Conservation (phyloP, 257 asterid genomes). For the Ehretia macrophylla region DNA sequence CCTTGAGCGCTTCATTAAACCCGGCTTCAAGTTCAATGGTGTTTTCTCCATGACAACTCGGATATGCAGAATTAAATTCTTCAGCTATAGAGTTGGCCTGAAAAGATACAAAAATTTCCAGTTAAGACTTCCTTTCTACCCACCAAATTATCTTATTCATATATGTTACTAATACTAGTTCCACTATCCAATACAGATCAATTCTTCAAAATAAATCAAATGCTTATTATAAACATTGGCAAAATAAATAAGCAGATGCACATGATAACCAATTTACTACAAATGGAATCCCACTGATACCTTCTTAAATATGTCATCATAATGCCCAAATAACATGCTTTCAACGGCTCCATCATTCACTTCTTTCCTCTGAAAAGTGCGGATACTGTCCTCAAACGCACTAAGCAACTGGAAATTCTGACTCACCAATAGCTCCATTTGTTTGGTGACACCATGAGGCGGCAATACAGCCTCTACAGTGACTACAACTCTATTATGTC, state of each 20-base stretch:
- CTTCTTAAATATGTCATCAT: constrained; percentile 51
- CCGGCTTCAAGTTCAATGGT: constrained; percentile 30
- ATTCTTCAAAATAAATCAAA: no score
- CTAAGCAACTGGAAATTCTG: constrained; percentile 51
- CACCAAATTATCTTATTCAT: no score
- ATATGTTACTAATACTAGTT: no score
- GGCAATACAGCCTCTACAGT: constrained; percentile 37
- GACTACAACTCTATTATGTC: constrained; percentile 35
- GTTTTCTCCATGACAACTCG: constrained; percentile 10
- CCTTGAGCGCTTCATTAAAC: constrained; percentile 40
- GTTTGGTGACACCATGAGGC: constrained; percentile 63
- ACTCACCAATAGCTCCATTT: constrained; percentile 62
- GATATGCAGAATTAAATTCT: constrained; percentile 31
- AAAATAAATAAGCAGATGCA: not conserved
- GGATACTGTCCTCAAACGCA: constrained; percentile 40
- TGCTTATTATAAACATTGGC: no score
- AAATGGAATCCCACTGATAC: constrained; percentile 27
- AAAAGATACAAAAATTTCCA: constrained; percentile 17
- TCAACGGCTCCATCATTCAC: constrained; percentile 37
- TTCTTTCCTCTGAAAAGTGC: constrained; percentile 31
- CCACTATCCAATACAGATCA: no score
- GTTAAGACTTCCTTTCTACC: constrained; percentile 3
- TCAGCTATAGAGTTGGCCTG: constrained; percentile 53
- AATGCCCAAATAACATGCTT: constrained; percentile 50
- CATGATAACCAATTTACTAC: not conserved